Percentiles rank a stretch among this genome's conserved stretches.
Evolutionary conservation across 2,329 filamentous ascomycete species (phyloP).

Genomic region (Fusarium pilosicola): DNA sequence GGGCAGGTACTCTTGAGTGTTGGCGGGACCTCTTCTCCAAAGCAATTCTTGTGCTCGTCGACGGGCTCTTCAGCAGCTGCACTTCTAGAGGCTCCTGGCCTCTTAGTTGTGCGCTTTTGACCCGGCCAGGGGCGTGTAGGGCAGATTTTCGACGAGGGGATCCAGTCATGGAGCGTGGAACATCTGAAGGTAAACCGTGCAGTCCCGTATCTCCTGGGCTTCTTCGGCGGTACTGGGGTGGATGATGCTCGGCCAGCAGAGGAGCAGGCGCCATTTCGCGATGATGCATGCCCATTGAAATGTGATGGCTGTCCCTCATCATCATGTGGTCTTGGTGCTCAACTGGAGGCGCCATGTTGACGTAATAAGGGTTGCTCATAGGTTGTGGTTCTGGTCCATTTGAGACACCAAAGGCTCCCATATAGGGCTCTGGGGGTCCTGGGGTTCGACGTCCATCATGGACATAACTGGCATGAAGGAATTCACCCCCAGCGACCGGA

Average conservation of each 20-base stretch:
- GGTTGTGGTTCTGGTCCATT: constrained; percentile 42
- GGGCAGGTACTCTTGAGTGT: constrained; percentile 57
- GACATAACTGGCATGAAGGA: constrained; percentile 51
- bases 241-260: constrained; percentile 40
- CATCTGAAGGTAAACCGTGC: constrained; percentile 10
- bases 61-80: constrained; percentile 35
- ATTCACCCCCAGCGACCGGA: constrained; percentile 49
- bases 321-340: constrained; percentile 43
- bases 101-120: constrained; percentile 45
- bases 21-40: constrained; percentile 49
- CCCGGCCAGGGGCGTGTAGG: constrained; percentile 34
- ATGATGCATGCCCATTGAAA: constrained; percentile 41
- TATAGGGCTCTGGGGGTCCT: constrained; percentile 50
- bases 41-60: constrained; percentile 50
- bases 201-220: constrained; percentile 36
- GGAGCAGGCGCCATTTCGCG: constrained; percentile 39
- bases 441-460: constrained; percentile 52
- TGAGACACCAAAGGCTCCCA: constrained; percentile 51
- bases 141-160: constrained; percentile 43
- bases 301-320: constrained; percentile 33
- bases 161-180: constrained; percentile 37
- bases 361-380: constrained; percentile 46
- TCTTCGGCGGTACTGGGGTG: constrained; percentile 40
- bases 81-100: constrained; percentile 20
- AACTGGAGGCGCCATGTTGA: constrained; percentile 40